Base-by-base conservation (phyloP, 2,329 filamentous ascomycete genomes). In the Camptophora hylomeconis region DNA sequence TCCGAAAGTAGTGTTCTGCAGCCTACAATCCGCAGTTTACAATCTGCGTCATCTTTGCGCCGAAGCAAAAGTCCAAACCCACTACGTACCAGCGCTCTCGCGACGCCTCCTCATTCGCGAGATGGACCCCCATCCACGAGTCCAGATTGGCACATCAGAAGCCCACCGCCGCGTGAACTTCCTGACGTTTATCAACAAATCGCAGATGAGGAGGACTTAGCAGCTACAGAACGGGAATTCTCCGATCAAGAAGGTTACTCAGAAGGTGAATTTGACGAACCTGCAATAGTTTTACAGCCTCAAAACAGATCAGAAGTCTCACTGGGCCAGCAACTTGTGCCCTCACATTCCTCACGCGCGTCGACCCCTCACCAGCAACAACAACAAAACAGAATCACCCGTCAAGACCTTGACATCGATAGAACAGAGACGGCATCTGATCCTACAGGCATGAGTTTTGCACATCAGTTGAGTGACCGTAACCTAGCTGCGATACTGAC, bases 101-200 rank as follows among this genome's bases (percentile, higher is more conserved):
- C 35, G 7, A 46, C 41, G 12, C 42, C 43, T 20, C 42, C 38
- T 11, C 39, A 36, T 20, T 37, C 40, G 17, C 28, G 35, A 24
- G 14, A 39, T 24, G 37, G 31, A 8, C 31, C 35, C 5, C 16
- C 28, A 3, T 11, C 42, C 16, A 41, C 40, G 13, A 57, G 52
- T 7, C 52, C 54, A 2, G 42, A 48, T 9, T 53, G 43, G 7
- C 40, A 47, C 20, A 36, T 40, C 11, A 51, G 52, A 4, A 57
- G 52, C 22, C 54, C 57, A 2, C n/a, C n/a, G n/a, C 39, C 41
- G 2, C 45, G 45, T 16, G 58, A 54, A 27, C 35, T 56, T 6
- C 42, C 42, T 7, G 56, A 61, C 25, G 42, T 47, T 4, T 61
- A 61, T 35, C 45, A 45, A 26, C 46, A 47, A 35, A 57, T 58